Percentiles rank a stretch among this genome's conserved stretches.
Conservation (phyloP, 768 basidiomycete genomes). For the Porpolomopsis calyptriformis region DNA sequence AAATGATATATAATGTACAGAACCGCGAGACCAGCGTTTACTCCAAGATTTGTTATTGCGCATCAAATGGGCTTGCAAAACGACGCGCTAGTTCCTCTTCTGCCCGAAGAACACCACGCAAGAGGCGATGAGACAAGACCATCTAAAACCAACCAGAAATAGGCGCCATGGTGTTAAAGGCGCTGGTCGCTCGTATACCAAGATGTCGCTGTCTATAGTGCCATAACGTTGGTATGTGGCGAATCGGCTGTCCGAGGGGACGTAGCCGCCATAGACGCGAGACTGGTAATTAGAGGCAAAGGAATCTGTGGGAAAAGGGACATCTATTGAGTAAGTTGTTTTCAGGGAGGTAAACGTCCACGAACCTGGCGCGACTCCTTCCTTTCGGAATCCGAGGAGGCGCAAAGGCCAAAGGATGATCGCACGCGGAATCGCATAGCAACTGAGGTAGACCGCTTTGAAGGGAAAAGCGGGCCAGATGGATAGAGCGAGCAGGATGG, state of each 20-base stretch:
- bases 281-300: slow-evolving; percentile 6
- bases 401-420: background rate
- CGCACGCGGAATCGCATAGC: slow-evolving; percentile 2
- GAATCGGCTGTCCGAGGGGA: slow-evolving; percentile 3
- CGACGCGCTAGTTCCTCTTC: too few species aligned
- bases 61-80: too few species aligned
- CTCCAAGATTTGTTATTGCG: too few species aligned
- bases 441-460: background rate
- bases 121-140: background rate
- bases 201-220: background rate
- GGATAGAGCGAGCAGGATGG: background rate
- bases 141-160: background rate
- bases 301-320: background rate
- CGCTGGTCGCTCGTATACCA: background rate
- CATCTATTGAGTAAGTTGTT: background rate
- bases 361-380: slow-evolving; percentile 1
- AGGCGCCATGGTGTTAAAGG: background rate
- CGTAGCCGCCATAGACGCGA: slow-evolving; percentile 2
- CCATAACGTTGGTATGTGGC: slow-evolving; percentile 4
- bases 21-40: too few species aligned
- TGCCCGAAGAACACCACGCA: background rate
- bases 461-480: slow-evolving; percentile 3
- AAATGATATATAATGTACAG: too few species aligned
- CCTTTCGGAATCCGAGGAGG: background rate
- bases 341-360: background rate